Conservation (phyloP, 352 stramenopile species). For the Phytophthora crassamura region DNA sequence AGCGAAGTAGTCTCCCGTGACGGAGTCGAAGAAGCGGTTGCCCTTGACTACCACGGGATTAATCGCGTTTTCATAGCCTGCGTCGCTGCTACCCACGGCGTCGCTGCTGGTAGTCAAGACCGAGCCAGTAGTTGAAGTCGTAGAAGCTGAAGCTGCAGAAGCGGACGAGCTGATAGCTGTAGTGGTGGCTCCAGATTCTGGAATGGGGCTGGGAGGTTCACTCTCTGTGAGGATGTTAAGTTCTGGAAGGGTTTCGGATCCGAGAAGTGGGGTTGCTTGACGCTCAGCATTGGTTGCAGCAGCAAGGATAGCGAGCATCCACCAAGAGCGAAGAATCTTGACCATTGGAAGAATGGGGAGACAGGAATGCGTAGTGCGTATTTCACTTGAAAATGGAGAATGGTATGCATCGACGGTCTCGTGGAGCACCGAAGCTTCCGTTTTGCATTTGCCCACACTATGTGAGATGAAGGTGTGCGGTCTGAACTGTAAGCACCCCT, state of each 20-base stretch:
- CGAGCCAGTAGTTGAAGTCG: no score
- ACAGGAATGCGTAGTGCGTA: slow-evolving; percentile 8
- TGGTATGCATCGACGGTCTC: neutral
- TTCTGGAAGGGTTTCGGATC: slow-evolving; percentile 6
- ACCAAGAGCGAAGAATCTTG: slow-evolving; percentile 19
- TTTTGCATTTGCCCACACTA: slow-evolving; percentile 6
- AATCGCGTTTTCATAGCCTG: slow-evolving; percentile 4
- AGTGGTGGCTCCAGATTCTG: neutral
- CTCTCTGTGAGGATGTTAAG: slow-evolving; percentile 14
- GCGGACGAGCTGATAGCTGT: neutral
- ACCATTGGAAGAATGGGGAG: slow-evolving; percentile 7
- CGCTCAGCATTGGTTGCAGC: neutral
- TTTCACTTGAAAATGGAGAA: slow-evolving; percentile 35
- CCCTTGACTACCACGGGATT: slow-evolving; percentile 77
- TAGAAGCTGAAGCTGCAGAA: neutral
- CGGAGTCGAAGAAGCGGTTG: slow-evolving; percentile 81
- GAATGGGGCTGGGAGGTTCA: neutral
- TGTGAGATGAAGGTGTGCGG: slow-evolving; percentile 11
- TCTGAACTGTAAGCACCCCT: no score
- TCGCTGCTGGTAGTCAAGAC: slow-evolving; percentile 1
- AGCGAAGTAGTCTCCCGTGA: slow-evolving; percentile 74
- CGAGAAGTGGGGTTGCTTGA: neutral
- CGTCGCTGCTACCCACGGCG: slow-evolving; percentile 5
- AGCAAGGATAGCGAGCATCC: slow-evolving; percentile 3
- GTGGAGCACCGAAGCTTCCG: slow-evolving; percentile 8